Percentiles rank a stretch among this genome's conserved stretches.
These are phyloP conservation scores for Silene conica DNA, from an alignment of 148 eudicot species.

Conservation along the genomic window DNA sequence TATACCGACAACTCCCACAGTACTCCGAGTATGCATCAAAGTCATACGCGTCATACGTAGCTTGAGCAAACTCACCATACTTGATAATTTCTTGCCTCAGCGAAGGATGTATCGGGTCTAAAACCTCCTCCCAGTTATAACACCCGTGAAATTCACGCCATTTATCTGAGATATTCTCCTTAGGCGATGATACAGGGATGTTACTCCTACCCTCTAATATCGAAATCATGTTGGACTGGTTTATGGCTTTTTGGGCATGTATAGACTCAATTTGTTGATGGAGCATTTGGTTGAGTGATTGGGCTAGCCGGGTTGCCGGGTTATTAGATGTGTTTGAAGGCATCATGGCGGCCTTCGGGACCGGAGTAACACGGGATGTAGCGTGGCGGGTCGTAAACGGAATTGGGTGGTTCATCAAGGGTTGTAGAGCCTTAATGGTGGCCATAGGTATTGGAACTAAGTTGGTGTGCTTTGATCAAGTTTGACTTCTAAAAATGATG, in stretches of 20 bases:
- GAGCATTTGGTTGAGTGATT: constrained; percentile 26
- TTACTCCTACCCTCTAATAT: constrained; percentile 36
- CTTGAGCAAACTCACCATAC: constrained; percentile 77
- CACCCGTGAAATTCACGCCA: constrained; percentile 55
- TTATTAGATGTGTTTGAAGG: constrained; percentile 21
- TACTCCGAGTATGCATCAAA: constrained; percentile 53
- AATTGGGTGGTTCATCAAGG: constrained; percentile 17
- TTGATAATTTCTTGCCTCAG: constrained; percentile 58
- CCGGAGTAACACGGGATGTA: constrained; percentile 3
- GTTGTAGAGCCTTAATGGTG: constrained; percentile 23
- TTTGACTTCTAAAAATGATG: not conserved
- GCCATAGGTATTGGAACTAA: not conserved
- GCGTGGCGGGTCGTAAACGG: not conserved
- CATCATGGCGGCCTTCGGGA: not conserved
- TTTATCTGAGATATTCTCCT: constrained; percentile 39
- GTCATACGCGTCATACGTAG: constrained; percentile 73
- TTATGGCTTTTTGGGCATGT: constrained; percentile 21
- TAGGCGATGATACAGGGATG: constrained; percentile 45
- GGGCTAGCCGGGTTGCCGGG: constrained; percentile 31
- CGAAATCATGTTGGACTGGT: constrained; percentile 11
- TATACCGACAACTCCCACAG: constrained; percentile 66
- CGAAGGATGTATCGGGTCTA: constrained; percentile 51
- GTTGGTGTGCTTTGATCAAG: not conserved
- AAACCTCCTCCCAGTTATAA: constrained; percentile 39
- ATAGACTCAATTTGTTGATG: constrained; percentile 27